phyloP scores from a whole-genome alignment of 495 filamentous ascomycete species.

The Chaetomium tenue region DNA sequence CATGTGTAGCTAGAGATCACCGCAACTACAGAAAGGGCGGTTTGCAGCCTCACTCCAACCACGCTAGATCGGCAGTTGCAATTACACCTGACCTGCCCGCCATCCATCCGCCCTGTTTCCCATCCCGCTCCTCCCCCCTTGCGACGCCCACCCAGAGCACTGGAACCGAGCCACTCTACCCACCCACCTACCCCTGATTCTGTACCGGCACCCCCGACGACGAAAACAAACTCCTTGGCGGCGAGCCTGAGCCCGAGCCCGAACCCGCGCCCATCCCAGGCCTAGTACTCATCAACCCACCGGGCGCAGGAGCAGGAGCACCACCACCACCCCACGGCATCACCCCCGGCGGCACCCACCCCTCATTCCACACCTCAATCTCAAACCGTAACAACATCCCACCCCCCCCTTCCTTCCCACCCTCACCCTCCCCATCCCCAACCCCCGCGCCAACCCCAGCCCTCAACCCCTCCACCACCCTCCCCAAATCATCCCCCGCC shows the following conservation, averaged over 20 bases:
- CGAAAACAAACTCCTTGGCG: not conserved
- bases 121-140: too few species aligned
- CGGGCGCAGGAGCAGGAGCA: not conserved
- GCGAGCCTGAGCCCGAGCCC: not conserved
- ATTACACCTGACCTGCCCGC: not conserved
- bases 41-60: not conserved
- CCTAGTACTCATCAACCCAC: too few species aligned
- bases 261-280: not conserved
- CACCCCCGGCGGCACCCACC: not conserved
- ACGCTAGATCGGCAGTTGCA: not conserved
- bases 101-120: not conserved
- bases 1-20: not conserved
- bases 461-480: slow-evolving; percentile 11
- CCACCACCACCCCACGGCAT: not conserved
- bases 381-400: slow-evolving; percentile 35
- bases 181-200: not conserved
- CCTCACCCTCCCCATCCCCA: slow-evolving; percentile 4
- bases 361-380: slow-evolving; percentile 29
- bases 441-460: not conserved
- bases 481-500: slow-evolving; percentile 28
- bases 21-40: not conserved
- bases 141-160: not conserved
- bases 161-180: not conserved
- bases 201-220: not conserved
- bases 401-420: not conserved